Evolutionary conservation across 1,284 basidiomycete genomes (phyloP).

Genomic region (Cryptococcus sp.): DNA sequence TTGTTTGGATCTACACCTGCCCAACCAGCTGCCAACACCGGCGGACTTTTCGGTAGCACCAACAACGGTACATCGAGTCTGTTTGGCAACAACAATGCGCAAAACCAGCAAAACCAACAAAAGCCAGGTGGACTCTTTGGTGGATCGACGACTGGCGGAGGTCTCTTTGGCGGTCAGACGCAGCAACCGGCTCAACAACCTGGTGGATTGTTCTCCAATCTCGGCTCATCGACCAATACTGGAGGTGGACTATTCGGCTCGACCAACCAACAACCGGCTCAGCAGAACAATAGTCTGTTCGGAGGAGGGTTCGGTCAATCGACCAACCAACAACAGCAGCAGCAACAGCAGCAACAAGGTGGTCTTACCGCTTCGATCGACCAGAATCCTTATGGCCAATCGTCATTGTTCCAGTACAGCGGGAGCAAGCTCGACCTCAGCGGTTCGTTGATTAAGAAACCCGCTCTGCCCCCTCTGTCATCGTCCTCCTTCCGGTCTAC

Average conservation of each 20-base stretch:
- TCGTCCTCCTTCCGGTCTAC: conserved; percentile 45
- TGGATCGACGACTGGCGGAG: conserved; percentile 13
- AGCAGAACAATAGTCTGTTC: conserved; percentile 22
- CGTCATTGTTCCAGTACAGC: conserved; percentile 52
- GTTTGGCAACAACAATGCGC: conserved; percentile 44
- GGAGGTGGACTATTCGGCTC: conserved; percentile 49
- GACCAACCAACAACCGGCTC: conserved; percentile 35
- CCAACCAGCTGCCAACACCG: conserved; percentile 13
- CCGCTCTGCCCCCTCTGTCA: conserved; percentile 47
- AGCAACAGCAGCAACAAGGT: conserved; percentile 47
- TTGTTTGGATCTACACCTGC: conserved; percentile 9
- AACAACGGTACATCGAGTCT: conserved; percentile 26
- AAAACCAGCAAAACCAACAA: conserved; percentile 13
- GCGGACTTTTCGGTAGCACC: not conserved
- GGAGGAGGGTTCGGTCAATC: conserved; percentile 27
- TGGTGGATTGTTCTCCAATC: conserved; percentile 1
- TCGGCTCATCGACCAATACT: conserved; percentile 12
- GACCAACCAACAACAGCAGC: conserved; percentile 29
- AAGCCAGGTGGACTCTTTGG: conserved; percentile 21
- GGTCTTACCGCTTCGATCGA: conserved; percentile 76
- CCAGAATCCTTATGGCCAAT: conserved; percentile 78
- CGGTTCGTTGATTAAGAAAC: conserved; percentile 45
- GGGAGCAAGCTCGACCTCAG: conserved; percentile 41
- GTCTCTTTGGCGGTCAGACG: conserved; percentile 37
- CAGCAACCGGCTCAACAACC: not conserved